These are phyloP conservation scores for Pholiota conissans DNA, from an alignment of 768 basidiomycete species.

Conservation along the genomic window DNA sequence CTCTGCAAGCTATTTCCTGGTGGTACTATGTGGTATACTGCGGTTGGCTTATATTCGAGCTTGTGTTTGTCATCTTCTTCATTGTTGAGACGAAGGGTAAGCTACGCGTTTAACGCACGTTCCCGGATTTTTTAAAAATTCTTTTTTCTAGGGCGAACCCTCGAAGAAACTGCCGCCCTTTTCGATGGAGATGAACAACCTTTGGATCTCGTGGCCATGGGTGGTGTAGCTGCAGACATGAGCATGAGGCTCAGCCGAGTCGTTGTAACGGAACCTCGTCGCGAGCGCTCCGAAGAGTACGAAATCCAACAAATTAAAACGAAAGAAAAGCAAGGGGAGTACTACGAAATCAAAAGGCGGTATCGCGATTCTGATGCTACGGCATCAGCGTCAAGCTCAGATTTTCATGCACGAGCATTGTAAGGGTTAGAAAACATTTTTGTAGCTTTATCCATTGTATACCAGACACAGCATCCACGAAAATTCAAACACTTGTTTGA, in stretches of 20 bases:
- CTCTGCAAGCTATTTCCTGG: slow-evolving; percentile 57
- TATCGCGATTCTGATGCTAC: slow-evolving; percentile 21
- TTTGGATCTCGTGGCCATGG: slow-evolving; percentile 43
- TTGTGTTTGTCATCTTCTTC: slow-evolving; percentile 53
- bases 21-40: slow-evolving; percentile 64
- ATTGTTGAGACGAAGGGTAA: slow-evolving; percentile 65
- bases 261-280: slow-evolving; percentile 2
- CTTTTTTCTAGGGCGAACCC: slow-evolving; percentile 47
- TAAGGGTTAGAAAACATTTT: not conserved
- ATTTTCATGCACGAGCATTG: slow-evolving; percentile 13
- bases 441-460: slow-evolving; percentile 1
- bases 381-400: slow-evolving; percentile 18
- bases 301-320: slow-evolving; percentile 5
- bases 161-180: slow-evolving; percentile 73
- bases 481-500: not conserved
- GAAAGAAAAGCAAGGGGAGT: slow-evolving; percentile 19
- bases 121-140: slow-evolving; percentile 6
- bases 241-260: slow-evolving; percentile 31
- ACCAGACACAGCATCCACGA: not conserved
- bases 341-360: slow-evolving; percentile 25
- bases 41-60: slow-evolving; percentile 63
- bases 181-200: slow-evolving; percentile 63
- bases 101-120: slow-evolving; percentile 6
- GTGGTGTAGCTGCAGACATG: slow-evolving; percentile 47
- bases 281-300: slow-evolving; percentile 10